Evolutionary conservation across 2,329 filamentous ascomycete genomes (phyloP).

Genomic region (Sporothrix globosa): DNA sequence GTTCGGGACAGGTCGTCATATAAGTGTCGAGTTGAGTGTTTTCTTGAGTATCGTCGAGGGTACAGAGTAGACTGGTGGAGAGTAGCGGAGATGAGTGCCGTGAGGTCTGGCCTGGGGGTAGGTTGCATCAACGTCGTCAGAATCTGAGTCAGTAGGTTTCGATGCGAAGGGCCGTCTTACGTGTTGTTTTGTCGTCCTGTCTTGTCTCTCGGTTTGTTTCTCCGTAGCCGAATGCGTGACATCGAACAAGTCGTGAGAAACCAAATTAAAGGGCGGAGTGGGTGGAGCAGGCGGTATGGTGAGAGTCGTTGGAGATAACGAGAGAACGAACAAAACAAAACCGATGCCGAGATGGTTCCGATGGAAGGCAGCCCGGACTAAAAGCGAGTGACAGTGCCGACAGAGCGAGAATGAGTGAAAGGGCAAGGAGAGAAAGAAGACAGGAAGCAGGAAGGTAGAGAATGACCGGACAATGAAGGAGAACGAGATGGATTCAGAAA

Average conservation of each 20-base stretch:
- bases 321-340: not conserved
- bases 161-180: too few species aligned
- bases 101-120: too few species aligned
- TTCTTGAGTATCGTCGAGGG: too few species aligned
- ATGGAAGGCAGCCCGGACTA: too few species aligned
- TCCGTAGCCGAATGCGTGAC: not conserved
- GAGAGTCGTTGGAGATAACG: too few species aligned
- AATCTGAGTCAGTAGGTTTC: too few species aligned
- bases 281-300: not conserved
- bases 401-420: not conserved
- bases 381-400: conserved; percentile 8
- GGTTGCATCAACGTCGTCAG: too few species aligned
- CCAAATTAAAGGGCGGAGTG: not conserved
- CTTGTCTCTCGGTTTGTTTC: conserved; percentile 10
- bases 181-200: not conserved
- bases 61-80: not conserved
- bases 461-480: not conserved
- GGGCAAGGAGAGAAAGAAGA: not conserved
- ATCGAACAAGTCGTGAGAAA: not conserved
- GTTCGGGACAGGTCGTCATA: not conserved
- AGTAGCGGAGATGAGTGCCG: too few species aligned
- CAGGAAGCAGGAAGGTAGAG: not conserved
- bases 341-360: too few species aligned
- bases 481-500: too few species aligned
- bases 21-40: not conserved